A percentile compares a stretch with the other conserved stretches of the same genome.
Conservation (phyloP, 108 stramenopile species). For the Asterionellopsis glacialis region DNA sequence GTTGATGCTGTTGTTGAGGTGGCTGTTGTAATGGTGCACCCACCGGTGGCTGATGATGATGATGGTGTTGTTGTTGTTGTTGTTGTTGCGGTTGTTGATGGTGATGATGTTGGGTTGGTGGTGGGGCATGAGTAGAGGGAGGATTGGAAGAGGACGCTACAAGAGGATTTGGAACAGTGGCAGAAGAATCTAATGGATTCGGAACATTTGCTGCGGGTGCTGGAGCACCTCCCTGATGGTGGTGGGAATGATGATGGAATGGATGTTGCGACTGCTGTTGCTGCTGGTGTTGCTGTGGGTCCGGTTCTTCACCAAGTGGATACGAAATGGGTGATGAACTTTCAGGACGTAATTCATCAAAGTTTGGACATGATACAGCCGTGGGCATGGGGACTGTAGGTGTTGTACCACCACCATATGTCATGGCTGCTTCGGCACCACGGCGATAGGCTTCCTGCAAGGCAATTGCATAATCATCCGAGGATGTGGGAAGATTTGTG, state of each 20-base stretch:
- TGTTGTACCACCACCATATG: constrained; percentile 22
- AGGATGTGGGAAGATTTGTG: constrained; percentile 33
- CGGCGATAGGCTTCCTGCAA: constrained; percentile 79
- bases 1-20: background rate
- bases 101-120: no score
- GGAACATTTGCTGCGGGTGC: constrained; percentile 1
- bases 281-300: constrained; percentile 15
- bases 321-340: background rate
- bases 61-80: no score
- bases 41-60: no score
- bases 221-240: background rate
- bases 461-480: constrained; percentile 79
- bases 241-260: background rate
- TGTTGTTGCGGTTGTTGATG: no score
- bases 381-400: constrained; percentile 18
- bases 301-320: background rate
- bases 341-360: constrained; percentile 14
- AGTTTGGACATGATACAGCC: constrained; percentile 50
- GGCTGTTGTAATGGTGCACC: background rate
- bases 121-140: no score
- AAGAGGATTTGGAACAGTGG: constrained; percentile 11
- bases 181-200: constrained; percentile 3
- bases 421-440: constrained; percentile 64
- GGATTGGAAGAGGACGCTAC: no score
- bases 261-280: constrained; percentile 11